Conservation (phyloP, 306 rosid species). For the Echinosophora koreensis region DNA sequence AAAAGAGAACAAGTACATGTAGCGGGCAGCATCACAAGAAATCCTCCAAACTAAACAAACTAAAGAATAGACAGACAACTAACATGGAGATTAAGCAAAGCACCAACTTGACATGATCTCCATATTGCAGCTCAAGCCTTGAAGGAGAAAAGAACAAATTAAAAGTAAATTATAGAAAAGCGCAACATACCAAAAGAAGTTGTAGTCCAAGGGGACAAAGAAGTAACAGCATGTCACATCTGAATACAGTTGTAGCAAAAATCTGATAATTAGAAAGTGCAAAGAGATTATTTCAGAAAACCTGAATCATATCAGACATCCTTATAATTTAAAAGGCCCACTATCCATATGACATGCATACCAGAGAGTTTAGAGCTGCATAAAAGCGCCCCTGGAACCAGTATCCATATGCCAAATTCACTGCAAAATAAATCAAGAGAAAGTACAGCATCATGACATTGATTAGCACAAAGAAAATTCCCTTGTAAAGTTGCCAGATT, state of each 20-base stretch:
- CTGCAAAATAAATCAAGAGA: constrained; percentile 59
- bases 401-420: constrained; percentile 87
- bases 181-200: constrained; percentile 75
- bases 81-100: constrained; percentile 19
- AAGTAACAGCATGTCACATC: constrained; percentile 92
- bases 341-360: constrained; percentile 44
- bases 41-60: constrained; percentile 18
- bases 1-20: constrained; percentile 1
- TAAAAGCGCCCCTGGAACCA: constrained; percentile 78
- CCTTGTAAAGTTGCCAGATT: constrained; percentile 2
- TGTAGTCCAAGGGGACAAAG: constrained; percentile 82
- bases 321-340: constrained; percentile 3
- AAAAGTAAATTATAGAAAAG: constrained; percentile 15
- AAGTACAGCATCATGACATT: constrained; percentile 14
- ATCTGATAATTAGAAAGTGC: constrained; percentile 63
- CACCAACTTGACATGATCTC: constrained; percentile 22
- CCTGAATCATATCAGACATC: not conserved
- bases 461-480: constrained; percentile 20
- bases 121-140: constrained; percentile 27
- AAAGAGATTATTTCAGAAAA: constrained; percentile 40
- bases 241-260: constrained; percentile 78
- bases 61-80: constrained; percentile 14
- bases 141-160: constrained; percentile 1
- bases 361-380: constrained; percentile 82
- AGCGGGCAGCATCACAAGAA: constrained; percentile 1